These are phyloP conservation scores for Auriscalpium orientale DNA, from an alignment of 768 basidiomycete species.

Conservation along the genomic window DNA sequence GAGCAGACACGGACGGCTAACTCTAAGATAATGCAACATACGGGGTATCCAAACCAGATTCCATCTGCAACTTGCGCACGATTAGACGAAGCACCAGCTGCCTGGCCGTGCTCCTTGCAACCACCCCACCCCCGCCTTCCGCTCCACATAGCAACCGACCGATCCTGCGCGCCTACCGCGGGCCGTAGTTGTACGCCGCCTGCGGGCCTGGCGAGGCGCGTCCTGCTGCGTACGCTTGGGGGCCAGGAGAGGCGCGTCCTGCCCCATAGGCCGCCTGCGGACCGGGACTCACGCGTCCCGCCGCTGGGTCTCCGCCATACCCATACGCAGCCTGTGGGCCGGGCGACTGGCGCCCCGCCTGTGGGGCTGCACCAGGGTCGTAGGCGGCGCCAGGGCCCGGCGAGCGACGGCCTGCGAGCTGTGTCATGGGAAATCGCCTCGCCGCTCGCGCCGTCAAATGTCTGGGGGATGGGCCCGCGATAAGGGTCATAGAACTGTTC, in stretches of 20 bases:
- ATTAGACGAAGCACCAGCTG: background rate
- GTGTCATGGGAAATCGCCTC: slow-evolving; percentile 74
- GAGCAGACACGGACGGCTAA: no score
- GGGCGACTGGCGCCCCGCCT: slow-evolving; percentile 26
- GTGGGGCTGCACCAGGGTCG: slow-evolving; percentile 1
- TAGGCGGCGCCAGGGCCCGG: slow-evolving; percentile 20
- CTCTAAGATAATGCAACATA: background rate
- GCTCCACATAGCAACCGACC: background rate
- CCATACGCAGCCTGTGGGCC: slow-evolving; percentile 13
- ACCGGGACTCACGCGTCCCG: background rate
- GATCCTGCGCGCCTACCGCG: slow-evolving; percentile 11
- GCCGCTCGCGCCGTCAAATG: slow-evolving; percentile 35
- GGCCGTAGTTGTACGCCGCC: slow-evolving; percentile 31
- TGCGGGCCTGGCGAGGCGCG: slow-evolving; percentile 38
- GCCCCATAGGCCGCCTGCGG: slow-evolving; percentile 8
- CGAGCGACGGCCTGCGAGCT: slow-evolving; percentile 29
- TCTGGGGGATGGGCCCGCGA: slow-evolving; percentile 62
- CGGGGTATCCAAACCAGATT: background rate
- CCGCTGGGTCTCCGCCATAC: background rate
- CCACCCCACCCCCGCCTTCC: background rate
- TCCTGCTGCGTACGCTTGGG: slow-evolving; percentile 7
- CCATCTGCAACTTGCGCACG: background rate
- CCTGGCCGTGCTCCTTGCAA: background rate
- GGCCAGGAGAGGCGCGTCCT: slow-evolving; percentile 38
- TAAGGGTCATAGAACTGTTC: slow-evolving; percentile 65